Conservation (phyloP, 805 yeast genomes). For the Komagataella kurtzmanii region DNA sequence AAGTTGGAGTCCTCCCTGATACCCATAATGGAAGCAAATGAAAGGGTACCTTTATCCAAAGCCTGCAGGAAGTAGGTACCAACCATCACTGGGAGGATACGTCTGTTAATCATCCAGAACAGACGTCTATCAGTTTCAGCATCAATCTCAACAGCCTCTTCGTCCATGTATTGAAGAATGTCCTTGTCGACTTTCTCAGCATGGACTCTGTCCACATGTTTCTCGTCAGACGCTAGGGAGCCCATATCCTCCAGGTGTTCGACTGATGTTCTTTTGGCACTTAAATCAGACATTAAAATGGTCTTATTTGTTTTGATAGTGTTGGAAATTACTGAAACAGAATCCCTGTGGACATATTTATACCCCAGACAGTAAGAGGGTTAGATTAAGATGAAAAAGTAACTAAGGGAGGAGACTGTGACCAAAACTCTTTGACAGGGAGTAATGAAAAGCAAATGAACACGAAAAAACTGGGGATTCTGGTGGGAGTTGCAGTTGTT, state of each 20-base stretch:
- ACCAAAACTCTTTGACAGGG: not conserved
- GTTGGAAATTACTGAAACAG: not conserved
- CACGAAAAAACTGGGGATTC: not conserved
- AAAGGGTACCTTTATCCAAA: conserved; percentile 27
- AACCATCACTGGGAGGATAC: conserved; percentile 34
- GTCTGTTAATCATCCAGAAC: conserved; percentile 33
- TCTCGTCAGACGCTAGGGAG: not conserved
- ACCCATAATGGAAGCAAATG: conserved; percentile 34
- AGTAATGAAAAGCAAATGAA: not conserved
- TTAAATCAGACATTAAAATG: not conserved
- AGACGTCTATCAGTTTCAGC: conserved; percentile 4
- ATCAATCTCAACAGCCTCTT: not conserved
- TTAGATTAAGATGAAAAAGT: not conserved
- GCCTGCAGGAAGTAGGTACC: conserved; percentile 22
- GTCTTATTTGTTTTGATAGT: not conserved
- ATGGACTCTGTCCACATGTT: not conserved
- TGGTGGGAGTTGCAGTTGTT: not conserved
- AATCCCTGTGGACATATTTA: not conserved
- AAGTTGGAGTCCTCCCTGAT: conserved; percentile 23
- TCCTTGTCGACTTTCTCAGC: conserved; percentile 1
- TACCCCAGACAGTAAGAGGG: not conserved
- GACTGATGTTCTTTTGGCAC: not conserved
- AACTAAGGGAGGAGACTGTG: not conserved
- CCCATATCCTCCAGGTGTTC: not conserved
- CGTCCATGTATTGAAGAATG: conserved; percentile 2